phyloP scores from a whole-genome alignment of 331 rosid genomes.

The Stylosanthes scabra region DNA sequence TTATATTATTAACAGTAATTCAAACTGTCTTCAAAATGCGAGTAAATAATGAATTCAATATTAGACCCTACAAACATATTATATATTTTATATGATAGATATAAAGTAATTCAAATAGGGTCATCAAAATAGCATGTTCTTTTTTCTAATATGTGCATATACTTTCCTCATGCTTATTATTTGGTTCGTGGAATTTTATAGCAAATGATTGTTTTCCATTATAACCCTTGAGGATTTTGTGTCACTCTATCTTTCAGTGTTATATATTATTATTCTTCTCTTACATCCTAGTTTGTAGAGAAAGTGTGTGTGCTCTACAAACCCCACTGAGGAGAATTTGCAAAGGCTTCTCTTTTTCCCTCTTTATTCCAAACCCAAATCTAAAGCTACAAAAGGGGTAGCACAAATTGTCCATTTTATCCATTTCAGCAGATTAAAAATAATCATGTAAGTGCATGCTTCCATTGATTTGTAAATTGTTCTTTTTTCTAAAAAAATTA shows the following conservation, averaged over 20 bases:
- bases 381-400: slow-evolving; percentile 57
- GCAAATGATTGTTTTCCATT: slow-evolving; percentile 51
- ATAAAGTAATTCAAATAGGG: slow-evolving; percentile 19
- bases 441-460: slow-evolving; percentile 5
- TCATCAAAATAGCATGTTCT: slow-evolving; percentile 22
- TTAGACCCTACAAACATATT: not conserved
- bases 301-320: slow-evolving; percentile 60
- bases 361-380: slow-evolving; percentile 90
- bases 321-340: slow-evolving; percentile 76
- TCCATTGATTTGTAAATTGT: slow-evolving; percentile 8
- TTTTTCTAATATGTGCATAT: slow-evolving; percentile 9
- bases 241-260: slow-evolving; percentile 47
- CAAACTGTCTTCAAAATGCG: too few species aligned
- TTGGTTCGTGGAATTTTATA: slow-evolving; percentile 52
- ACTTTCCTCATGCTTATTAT: slow-evolving; percentile 55
- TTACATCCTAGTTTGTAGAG: slow-evolving; percentile 57
- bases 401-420: slow-evolving; percentile 49
- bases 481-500: too few species aligned
- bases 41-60: too few species aligned
- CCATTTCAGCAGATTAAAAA: slow-evolving; percentile 36
- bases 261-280: slow-evolving; percentile 34
- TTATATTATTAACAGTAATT: too few species aligned
- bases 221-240: slow-evolving; percentile 54
- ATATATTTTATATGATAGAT: not conserved
- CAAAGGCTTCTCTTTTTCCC: slow-evolving; percentile 55